These are phyloP conservation scores for Fusarium sp. DNA, from an alignment of 2,329 filamentous ascomycete genomes.

Conservation along the genomic window DNA sequence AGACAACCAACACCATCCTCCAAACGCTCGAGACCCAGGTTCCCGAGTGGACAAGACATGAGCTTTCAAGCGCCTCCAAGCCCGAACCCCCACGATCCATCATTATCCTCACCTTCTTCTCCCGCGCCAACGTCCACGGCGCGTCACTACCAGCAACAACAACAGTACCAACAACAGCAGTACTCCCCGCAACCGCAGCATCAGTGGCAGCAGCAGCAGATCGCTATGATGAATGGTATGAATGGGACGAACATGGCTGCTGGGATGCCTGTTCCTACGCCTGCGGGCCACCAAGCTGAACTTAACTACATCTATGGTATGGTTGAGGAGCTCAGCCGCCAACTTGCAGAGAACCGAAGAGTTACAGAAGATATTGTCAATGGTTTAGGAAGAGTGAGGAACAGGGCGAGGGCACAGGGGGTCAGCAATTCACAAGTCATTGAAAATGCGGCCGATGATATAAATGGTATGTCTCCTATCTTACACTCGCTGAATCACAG, in stretches of 20 bases:
- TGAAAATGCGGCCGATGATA: constrained; percentile 62
- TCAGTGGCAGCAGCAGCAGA: constrained; percentile 38
- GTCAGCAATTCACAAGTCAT: constrained; percentile 69
- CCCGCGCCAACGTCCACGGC: constrained; percentile 29
- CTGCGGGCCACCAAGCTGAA: constrained; percentile 74
- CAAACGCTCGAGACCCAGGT: constrained; percentile 38
- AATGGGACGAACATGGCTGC: constrained; percentile 59
- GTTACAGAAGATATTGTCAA: constrained; percentile 71
- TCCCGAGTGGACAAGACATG: constrained; percentile 43
- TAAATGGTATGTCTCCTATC: constrained; percentile 59
- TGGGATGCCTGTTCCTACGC: constrained; percentile 65
- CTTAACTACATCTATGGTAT: constrained; percentile 74
- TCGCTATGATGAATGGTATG: constrained; percentile 59
- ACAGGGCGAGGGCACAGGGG: constrained; percentile 61
- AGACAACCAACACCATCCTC: constrained; percentile 38
- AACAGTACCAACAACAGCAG: constrained; percentile 33
- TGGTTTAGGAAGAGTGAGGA: constrained; percentile 70
- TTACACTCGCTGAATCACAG: background rate
- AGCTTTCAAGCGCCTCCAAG: constrained; percentile 46
- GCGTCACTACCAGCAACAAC: constrained; percentile 45
- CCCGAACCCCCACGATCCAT: constrained; percentile 39
- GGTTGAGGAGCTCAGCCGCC: constrained; percentile 73
- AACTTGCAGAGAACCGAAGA: constrained; percentile 69
- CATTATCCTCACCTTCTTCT: constrained; percentile 33
- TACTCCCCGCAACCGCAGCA: constrained; percentile 36